phyloP scores from a whole-genome alignment of 2,329 filamentous ascomycete species.

The Hypoxylon sp. region DNA sequence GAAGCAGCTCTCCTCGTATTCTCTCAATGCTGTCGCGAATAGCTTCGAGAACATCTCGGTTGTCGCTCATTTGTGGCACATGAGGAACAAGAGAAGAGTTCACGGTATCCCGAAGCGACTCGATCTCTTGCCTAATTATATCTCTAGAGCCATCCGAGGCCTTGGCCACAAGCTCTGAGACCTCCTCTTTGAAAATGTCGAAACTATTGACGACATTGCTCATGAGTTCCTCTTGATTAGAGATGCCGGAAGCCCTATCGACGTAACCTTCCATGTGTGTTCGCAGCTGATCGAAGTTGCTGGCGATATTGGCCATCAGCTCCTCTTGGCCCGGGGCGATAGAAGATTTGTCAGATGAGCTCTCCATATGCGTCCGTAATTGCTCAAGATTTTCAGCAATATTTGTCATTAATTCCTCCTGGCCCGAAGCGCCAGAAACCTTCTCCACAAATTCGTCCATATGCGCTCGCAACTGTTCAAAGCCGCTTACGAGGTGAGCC shows the following conservation, averaged over 20 bases:
- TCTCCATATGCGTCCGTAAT: slow-evolving; percentile 83
- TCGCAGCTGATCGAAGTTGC: slow-evolving; percentile 78
- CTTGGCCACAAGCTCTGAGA: slow-evolving; percentile 71
- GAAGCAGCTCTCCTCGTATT: slow-evolving; percentile 81
- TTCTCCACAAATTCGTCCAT: slow-evolving; percentile 86
- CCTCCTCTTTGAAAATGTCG: slow-evolving; percentile 76
- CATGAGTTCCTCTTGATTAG: slow-evolving; percentile 83
- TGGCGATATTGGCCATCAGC: slow-evolving; percentile 77
- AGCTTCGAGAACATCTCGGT: slow-evolving; percentile 78
- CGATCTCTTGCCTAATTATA: slow-evolving; percentile 84
- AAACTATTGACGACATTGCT: slow-evolving; percentile 76
- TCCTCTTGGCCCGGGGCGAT: slow-evolving; percentile 81
- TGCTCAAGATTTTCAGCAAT: slow-evolving; percentile 77
- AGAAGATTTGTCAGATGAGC: slow-evolving; percentile 79
- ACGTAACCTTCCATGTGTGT: slow-evolving; percentile 86
- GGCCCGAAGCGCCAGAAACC: slow-evolving; percentile 76
- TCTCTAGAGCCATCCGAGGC: slow-evolving; percentile 70
- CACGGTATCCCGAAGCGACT: slow-evolving; percentile 83
- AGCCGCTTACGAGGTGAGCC: slow-evolving; percentile 73
- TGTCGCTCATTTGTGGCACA: slow-evolving; percentile 61
- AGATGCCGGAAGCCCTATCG: slow-evolving; percentile 76
- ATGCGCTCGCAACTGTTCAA: slow-evolving; percentile 81
- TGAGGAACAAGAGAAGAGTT: slow-evolving; percentile 76
- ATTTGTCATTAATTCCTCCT: slow-evolving; percentile 83
- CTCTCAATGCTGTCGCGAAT: slow-evolving; percentile 80